These are phyloP conservation scores for Tardiomyces depauwii DNA, from an alignment of 1,139 yeast genomes.

Conservation along the genomic window DNA sequence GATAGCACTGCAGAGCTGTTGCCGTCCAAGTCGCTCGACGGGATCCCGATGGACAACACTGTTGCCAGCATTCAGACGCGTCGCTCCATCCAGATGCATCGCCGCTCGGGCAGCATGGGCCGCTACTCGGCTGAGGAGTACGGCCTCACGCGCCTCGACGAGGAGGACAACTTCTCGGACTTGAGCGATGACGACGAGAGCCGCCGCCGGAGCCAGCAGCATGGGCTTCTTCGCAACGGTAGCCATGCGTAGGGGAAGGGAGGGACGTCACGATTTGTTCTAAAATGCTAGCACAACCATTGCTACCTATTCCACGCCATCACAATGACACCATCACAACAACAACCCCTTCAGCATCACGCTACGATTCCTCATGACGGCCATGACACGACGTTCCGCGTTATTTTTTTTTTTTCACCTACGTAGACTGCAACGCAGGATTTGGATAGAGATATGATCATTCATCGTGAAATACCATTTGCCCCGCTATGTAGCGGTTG, in stretches of 20 bases:
- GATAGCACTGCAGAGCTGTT: slow-evolving; percentile 35
- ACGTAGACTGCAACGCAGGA: neutral
- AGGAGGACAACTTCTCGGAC: slow-evolving; percentile 7
- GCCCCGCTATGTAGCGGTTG: too few relatives aligned
- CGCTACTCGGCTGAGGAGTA: slow-evolving; percentile 23
- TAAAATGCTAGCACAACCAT: too few relatives aligned
- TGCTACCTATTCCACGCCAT: too few relatives aligned
- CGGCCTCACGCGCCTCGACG: slow-evolving; percentile 25
- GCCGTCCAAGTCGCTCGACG: slow-evolving; percentile 52
- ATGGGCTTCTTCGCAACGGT: neutral
- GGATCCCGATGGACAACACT: slow-evolving; percentile 76
- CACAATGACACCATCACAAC: too few relatives aligned
- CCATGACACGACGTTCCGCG: neutral
- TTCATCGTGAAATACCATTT: neutral
- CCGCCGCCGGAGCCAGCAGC: neutral
- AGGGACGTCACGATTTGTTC: too few relatives aligned
- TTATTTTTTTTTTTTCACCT: too few relatives aligned
- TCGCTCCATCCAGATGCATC: slow-evolving; percentile 35
- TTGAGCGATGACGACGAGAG: neutral
- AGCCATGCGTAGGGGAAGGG: neutral
- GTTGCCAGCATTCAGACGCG: slow-evolving; percentile 71
- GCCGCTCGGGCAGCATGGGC: slow-evolving; percentile 13
- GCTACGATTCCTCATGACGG: too few relatives aligned
- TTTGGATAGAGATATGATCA: neutral
- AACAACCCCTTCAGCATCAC: too few relatives aligned